Base-by-base conservation (phyloP, 1,284 basidiomycete genomes). In the Wolfiporia cocos region DNA sequence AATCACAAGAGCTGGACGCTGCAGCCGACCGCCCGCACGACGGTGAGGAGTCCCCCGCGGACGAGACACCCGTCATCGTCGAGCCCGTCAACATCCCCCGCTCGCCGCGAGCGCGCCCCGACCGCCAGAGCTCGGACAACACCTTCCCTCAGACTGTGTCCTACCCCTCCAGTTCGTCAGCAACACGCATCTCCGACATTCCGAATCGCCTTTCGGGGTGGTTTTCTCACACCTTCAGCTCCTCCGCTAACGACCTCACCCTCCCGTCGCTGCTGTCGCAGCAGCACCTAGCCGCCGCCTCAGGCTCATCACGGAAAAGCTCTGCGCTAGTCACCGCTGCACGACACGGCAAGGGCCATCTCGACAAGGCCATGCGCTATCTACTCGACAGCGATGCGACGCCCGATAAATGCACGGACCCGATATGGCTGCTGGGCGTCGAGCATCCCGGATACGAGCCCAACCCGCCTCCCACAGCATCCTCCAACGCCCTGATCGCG, bases 361-460 rank as follows among this genome's bases (percentile, higher is more conserved):
- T 87, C 42, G 82, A 85, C 67, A 86, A 83, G 60, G 85, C 83
- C 3, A 78, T 92, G 68, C 73, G 90, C 20, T 88, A 90, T 63
- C 66, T 94, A 5, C 71, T 92, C 46, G 91, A 94, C 65, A 80
- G 76, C 51, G 91, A 94, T 62, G 76, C 84, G 11, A 78, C 74
- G 3, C 88, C 88, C 1, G 90, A 93, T 63, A 82, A 77, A 51
- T 90, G 79, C 43, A 58, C 74, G 0, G 86, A 92, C 21, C 75
- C 82, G 0, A 92, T 93, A 33, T 92, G 88, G 88, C 64, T 93
- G 5, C 71, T 93, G 34, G 90, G 90, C 22, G 78, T 90, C 5
- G 74, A 76, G 48, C 89, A 92, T 57, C 76, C 76, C 7, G 84
- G 82, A 3, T 86, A 80, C 53, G 84, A 86, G 48, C 76, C 72